Evolutionary conservation across 805 yeast species (phyloP).

Genomic region (Ogataea populi-albae): DNA sequence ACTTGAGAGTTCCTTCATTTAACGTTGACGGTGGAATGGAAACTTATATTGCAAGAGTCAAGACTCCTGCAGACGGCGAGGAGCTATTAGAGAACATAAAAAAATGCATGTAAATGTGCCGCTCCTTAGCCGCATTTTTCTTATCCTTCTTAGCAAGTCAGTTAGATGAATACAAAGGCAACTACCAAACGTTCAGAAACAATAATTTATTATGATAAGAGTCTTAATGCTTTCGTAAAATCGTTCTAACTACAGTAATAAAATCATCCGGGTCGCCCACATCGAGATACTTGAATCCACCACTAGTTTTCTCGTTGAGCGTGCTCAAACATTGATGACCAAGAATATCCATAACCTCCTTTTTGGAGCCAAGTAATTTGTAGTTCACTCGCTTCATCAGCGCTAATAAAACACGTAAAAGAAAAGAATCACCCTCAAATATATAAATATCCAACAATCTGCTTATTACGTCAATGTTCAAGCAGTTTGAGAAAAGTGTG

Average conservation of each 20-base stretch:
- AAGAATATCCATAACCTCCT: conserved; percentile 43
- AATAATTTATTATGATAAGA: conserved; percentile 1
- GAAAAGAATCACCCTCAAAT: conserved; percentile 58
- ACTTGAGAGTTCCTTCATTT: conserved; percentile 65
- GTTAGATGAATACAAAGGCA: not conserved
- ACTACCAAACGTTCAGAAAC: too few relatives aligned
- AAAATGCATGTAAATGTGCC: conserved; percentile 22
- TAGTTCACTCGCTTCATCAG: conserved; percentile 46
- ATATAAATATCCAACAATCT: conserved; percentile 56
- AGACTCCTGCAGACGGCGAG: conserved; percentile 66
- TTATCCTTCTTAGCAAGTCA: too few relatives aligned
- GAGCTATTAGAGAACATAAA: conserved; percentile 40
- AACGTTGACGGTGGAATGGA: conserved; percentile 54
- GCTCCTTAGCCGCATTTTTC: too few relatives aligned
- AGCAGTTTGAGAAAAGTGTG: conserved; percentile 43
- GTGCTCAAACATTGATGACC: conserved; percentile 33
- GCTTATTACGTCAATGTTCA: conserved; percentile 45
- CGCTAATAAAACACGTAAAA: conserved; percentile 53
- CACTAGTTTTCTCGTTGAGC: conserved; percentile 22
- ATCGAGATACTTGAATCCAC: conserved; percentile 38
- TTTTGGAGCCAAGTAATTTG: conserved; percentile 48
- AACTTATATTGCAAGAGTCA: conserved; percentile 72
- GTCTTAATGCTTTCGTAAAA: conserved; percentile 29
- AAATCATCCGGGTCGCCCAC: conserved; percentile 52
- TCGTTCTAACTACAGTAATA: conserved; percentile 39